These are phyloP conservation scores for Benincasa hispida DNA, from an alignment of 306 rosid genomes.

Conservation along the genomic window DNA sequence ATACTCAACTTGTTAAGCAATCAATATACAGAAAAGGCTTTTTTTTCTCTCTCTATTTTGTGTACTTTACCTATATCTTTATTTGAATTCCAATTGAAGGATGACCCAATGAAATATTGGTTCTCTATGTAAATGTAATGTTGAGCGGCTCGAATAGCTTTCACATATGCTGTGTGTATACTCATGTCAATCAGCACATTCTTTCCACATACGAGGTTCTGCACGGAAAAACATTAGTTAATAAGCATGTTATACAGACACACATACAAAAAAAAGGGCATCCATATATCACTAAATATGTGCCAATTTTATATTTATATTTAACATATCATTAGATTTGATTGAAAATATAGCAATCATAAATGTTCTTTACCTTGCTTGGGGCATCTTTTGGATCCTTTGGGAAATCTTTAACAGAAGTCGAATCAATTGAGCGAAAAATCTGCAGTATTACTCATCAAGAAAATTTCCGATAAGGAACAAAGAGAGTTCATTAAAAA, in stretches of 20 bases:
- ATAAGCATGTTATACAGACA: conserved; percentile 2
- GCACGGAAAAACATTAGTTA: conserved; percentile 24
- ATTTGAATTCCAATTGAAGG: conserved; percentile 69
- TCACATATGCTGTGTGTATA: conserved; percentile 88
- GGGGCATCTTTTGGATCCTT: conserved; percentile 75
- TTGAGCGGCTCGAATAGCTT: conserved; percentile 94
- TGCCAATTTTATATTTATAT: not conserved
- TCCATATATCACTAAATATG: not conserved
- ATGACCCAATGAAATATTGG: conserved; percentile 92
- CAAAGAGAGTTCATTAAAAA: not conserved
- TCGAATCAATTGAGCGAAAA: conserved; percentile 92
- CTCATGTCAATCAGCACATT: conserved; percentile 98
- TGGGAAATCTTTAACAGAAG: conserved; percentile 76
- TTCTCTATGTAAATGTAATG: conserved; percentile 89
- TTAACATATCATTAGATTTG: not conserved
- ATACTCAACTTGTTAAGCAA: not conserved
- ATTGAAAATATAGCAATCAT: conserved; percentile 13
- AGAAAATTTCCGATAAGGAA: not conserved
- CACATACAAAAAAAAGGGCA: not conserved
- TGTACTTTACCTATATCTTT: conserved; percentile 57
- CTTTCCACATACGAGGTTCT: conserved; percentile 90
- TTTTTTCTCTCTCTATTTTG: not conserved
- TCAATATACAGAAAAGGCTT: not conserved
- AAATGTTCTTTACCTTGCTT: conserved; percentile 35
- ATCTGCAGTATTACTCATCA: conserved; percentile 39